Evolutionary conservation across 306 rosid genomes (phyloP), one percentile per base, ranked within the genome.

Genomic region (Canavalia gladiata): DNA sequence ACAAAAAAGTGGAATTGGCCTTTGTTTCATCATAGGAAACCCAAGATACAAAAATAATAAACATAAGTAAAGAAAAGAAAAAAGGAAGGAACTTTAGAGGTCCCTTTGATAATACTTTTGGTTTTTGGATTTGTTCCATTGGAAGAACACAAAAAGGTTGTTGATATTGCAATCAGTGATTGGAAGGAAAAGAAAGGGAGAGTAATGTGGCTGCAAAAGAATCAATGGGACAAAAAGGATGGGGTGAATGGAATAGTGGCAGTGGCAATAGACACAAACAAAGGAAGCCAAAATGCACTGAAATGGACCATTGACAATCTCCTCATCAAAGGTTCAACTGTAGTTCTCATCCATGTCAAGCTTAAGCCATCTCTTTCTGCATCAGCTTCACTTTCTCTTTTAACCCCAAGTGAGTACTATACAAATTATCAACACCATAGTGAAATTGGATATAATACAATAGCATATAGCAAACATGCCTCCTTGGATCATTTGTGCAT

Each of bases 241-340:
- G 92, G 76, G 52, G 92, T 85, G 69, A 82, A 82, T 77, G 97
- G 97, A 18, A 46, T 92, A 86, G 92, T 93, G 83, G 99, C 92
- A 71, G 97, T 96, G 86, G 99, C 98, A 59, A 90, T 96, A 81
- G 99, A 96, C 66, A 79, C 56, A 67, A 94, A 92, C 75, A 96
- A 88, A 74, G 91, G 92, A 8, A 93, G 99, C 93, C 97, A 90
- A 35, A 71, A 74, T 54, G 98, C 99, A 41, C 87, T 96, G 7
- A 93, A 88, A 87, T 96, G 98, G 99, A 60, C 94, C 18, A 64
- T 88, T 72, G 99, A 93, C 18, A 76, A 88, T 90, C 87, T 96
- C 45, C 87, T 88, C 57, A 58, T 74, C 39, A 89, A 68, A 80
- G 93, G 92, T 65, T 84, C 88, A 75, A 85, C 86, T 3, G 77